Conservation (phyloP, 768 basidiomycete genomes). For the Plicaturopsis crispa region DNA sequence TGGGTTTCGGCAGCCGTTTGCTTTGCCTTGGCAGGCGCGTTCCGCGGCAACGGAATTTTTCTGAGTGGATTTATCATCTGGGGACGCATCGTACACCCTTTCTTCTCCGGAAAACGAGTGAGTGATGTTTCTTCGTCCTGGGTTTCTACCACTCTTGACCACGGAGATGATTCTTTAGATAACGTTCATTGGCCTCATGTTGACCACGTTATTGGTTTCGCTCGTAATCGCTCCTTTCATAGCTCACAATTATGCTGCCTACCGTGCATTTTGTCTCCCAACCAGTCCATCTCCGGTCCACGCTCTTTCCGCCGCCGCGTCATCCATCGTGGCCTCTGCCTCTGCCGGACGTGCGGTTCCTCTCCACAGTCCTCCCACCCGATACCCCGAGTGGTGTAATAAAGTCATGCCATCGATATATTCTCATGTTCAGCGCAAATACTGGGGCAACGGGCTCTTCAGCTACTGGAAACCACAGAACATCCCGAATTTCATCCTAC, state of each 20-base stretch:
- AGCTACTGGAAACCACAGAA: conserved; percentile 81
- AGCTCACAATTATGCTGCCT: conserved; percentile 63
- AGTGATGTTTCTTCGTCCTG: conserved; percentile 11
- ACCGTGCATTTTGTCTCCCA: conserved; percentile 52
- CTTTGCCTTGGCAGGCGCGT: conserved; percentile 57
- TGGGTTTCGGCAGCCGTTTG: conserved; percentile 51
- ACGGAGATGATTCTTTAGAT: conserved; percentile 7
- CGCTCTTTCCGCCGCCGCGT: too few species aligned
- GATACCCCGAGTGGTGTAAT: conserved; percentile 56
- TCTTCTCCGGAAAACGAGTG: conserved; percentile 31
- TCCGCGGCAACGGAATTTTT: conserved; percentile 75
- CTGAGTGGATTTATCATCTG: conserved; percentile 75
- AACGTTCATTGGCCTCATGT: conserved; percentile 20
- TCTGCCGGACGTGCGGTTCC: too few species aligned
- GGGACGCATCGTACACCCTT: conserved; percentile 55
- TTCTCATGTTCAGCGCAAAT: conserved; percentile 68
- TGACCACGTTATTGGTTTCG: conserved; percentile 33
- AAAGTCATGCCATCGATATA: conserved; percentile 63
- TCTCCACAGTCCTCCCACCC: conserved; percentile 4
- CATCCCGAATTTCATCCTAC: conserved; percentile 82
- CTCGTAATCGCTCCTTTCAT: conserved; percentile 60
- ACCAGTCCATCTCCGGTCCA: not conserved
- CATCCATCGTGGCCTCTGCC: too few species aligned
- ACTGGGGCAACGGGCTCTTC: conserved; percentile 86
- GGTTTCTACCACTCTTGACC: conserved; percentile 5